A percentile compares a stretch with the other conserved stretches of the same genome.
These are phyloP conservation scores for Solanum sejunctum DNA, from an alignment of 257 asterid species.

Conservation along the genomic window DNA sequence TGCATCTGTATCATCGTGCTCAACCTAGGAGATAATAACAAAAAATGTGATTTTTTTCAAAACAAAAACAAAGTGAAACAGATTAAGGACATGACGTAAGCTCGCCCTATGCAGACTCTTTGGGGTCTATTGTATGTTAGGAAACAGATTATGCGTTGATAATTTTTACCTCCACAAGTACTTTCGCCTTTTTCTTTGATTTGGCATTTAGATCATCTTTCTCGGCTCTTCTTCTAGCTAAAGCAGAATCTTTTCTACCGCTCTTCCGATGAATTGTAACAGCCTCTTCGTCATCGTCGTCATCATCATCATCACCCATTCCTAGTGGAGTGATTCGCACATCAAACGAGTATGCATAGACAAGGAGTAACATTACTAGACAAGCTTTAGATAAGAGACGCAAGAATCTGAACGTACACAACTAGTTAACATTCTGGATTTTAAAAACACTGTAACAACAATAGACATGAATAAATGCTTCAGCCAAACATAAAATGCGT, in stretches of 20 bases:
- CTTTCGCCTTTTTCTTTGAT: conserved; percentile 54
- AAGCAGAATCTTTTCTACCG: conserved; percentile 25
- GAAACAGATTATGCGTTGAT: neutral
- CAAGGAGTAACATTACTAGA: neutral
- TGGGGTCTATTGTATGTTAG: neutral
- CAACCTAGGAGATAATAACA: conserved; percentile 42
- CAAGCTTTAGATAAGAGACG: neutral
- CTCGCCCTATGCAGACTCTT: neutral
- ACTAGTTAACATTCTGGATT: neutral
- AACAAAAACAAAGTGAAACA: neutral
- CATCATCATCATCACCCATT: conserved; percentile 28
- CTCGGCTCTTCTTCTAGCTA: conserved; percentile 25
- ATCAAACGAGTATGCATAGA: neutral
- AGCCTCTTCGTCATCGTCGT: conserved; percentile 14
- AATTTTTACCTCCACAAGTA: conserved; percentile 57
- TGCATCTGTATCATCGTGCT: conserved; percentile 44
- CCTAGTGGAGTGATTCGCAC: conserved; percentile 15
- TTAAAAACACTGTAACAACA: neutral
- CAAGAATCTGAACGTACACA: neutral
- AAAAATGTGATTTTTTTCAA: neutral
- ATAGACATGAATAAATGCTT: neutral
- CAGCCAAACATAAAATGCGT: neutral
- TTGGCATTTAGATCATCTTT: conserved; percentile 38
- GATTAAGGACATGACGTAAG: neutral
- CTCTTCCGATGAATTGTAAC: conserved; percentile 27